These are phyloP conservation scores for Aspergillus sp. DNA, from an alignment of 2,329 filamentous ascomycete species.

Conservation along the genomic window DNA sequence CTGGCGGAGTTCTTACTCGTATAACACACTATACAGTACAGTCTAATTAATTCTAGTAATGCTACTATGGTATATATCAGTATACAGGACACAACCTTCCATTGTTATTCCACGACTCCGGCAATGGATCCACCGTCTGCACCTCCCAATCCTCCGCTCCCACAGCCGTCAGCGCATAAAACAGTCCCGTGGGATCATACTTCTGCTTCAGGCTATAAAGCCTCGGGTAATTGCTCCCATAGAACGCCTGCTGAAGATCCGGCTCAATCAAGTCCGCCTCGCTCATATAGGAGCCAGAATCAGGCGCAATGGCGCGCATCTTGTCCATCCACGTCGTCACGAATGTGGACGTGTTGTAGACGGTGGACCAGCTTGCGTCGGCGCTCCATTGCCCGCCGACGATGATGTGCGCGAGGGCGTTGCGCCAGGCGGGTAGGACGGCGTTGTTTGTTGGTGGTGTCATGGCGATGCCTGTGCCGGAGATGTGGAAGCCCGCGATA, in stretches of 20 bases:
- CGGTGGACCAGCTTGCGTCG: conserved; percentile 14
- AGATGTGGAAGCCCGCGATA: conserved; percentile 24
- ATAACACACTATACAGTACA: neutral
- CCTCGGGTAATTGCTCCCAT: conserved; percentile 32
- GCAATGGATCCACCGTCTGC: conserved; percentile 15
- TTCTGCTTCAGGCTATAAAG: conserved; percentile 30
- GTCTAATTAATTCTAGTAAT: no score
- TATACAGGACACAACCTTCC: conserved; percentile 17
- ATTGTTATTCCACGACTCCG: conserved; percentile 24
- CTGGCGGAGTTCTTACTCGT: conserved; percentile 8
- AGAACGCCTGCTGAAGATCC: conserved; percentile 42
- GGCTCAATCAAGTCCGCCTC: conserved; percentile 42
- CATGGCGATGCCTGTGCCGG: conserved; percentile 20
- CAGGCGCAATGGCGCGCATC: conserved; percentile 18
- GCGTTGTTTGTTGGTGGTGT: conserved; percentile 16
- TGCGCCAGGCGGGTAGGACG: conserved; percentile 42
- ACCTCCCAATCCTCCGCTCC: conserved; percentile 26
- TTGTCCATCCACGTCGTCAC: conserved; percentile 23
- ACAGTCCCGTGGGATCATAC: conserved; percentile 33
- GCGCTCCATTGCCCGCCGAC: conserved; percentile 28
- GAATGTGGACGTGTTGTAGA: conserved; percentile 12
- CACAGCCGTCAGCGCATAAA: conserved; percentile 25
- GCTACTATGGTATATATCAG: no score
- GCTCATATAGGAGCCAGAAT: conserved; percentile 36
- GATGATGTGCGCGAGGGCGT: conserved; percentile 42